A percentile compares a stretch with the other conserved stretches of the same genome.
These are phyloP conservation scores for Vinca major DNA, from an alignment of 305 asterid species.

Conservation along the genomic window DNA sequence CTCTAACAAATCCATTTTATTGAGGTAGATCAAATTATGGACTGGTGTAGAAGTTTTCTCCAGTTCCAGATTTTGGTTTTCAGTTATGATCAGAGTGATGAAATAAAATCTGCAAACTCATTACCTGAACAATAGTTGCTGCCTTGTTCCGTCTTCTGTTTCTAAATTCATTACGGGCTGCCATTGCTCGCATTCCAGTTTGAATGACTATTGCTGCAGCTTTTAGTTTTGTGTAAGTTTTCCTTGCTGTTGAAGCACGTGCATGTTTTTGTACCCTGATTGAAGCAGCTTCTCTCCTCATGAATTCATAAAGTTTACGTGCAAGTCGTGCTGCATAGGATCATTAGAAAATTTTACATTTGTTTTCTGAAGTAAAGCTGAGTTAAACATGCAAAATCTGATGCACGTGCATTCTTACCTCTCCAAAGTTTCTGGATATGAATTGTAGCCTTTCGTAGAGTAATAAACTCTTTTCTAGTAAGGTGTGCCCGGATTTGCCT, in stretches of 20 bases:
- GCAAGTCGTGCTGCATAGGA: conserved; percentile 63
- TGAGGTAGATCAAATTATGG: not conserved
- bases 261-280: conserved; percentile 74
- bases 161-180: conserved; percentile 73
- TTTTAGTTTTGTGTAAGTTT: conserved; percentile 48
- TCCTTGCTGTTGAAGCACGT: conserved; percentile 64
- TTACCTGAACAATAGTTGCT: conserved; percentile 73
- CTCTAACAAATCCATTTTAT: not conserved
- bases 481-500: conserved; percentile 78
- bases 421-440: conserved; percentile 69
- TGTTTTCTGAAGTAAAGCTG: not conserved
- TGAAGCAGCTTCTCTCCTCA: conserved; percentile 90
- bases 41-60: not conserved
- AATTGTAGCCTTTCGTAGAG: conserved; percentile 60
- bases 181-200: conserved; percentile 78
- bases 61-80: not conserved
- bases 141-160: conserved; percentile 67
- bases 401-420: conserved; percentile 40
- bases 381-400: not conserved
- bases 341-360: conserved; percentile 9
- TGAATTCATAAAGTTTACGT: conserved; percentile 52
- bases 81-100: not conserved
- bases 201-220: conserved; percentile 68
- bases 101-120: not conserved
- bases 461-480: conserved; percentile 61